phyloP scores from a whole-genome alignment of 139 green algal species.

The Spirogloea muscicola region DNA sequence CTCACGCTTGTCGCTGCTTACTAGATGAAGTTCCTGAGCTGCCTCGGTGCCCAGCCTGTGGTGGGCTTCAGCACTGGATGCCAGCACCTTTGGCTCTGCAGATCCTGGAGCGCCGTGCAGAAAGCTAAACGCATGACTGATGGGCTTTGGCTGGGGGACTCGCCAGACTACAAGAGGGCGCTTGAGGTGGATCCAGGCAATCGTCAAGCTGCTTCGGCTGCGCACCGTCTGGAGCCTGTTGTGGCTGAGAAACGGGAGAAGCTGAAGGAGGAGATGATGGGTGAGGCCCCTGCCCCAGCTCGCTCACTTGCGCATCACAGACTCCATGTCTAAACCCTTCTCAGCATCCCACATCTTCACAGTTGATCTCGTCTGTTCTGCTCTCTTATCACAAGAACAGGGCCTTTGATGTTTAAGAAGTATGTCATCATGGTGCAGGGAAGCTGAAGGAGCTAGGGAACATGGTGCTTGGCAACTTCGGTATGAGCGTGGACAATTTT shows the following conservation, averaged over 20 bases:
- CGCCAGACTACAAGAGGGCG: constrained; percentile 65
- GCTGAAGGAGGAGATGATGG: constrained; percentile 86
- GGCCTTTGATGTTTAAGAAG: background rate
- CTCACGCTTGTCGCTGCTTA: too few species aligned
- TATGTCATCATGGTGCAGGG: constrained; percentile 53
- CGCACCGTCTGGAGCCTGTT: constrained; percentile 63
- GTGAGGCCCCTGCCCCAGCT: background rate
- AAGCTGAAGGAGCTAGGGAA: constrained; percentile 98
- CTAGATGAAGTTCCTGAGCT: too few species aligned
- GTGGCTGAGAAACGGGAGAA: constrained; percentile 81
- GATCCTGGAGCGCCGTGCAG: background rate
- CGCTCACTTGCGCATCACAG: background rate
- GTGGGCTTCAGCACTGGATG: background rate
- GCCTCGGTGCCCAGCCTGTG: too few species aligned
- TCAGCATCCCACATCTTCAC: background rate
- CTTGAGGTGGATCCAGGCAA: constrained; percentile 65
- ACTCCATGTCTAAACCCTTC: background rate
- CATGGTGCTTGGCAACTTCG: constrained; percentile 91
- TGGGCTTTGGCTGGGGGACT: background rate
- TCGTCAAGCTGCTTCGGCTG: constrained; percentile 46
- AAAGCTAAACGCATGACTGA: background rate
- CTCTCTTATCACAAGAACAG: background rate
- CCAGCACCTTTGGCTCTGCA: background rate
- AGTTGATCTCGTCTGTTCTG: background rate
- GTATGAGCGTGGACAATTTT: constrained; percentile 94